Evolutionary conservation across 768 basidiomycete species (phyloP).

Genomic region (Rhodosporidiobolus sp.): DNA sequence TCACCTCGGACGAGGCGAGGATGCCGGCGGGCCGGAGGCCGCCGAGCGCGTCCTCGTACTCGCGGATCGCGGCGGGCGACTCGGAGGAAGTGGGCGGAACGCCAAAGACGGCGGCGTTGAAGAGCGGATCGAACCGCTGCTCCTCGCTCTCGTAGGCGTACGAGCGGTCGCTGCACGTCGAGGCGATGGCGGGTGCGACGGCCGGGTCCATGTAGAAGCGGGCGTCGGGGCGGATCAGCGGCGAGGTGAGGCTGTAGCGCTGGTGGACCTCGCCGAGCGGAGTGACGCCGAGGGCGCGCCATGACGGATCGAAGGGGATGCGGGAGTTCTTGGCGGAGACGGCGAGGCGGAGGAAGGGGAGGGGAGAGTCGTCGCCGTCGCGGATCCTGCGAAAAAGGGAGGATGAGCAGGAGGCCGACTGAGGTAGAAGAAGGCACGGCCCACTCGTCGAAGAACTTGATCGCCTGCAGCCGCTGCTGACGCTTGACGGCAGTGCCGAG

Average conservation of each 20-base stretch:
- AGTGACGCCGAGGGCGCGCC: conserved; percentile 52
- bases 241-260: conserved; percentile 68
- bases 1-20: conserved; percentile 60
- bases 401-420: not conserved
- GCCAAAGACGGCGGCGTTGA: conserved; percentile 77
- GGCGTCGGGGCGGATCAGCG: conserved; percentile 71
- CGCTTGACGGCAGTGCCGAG: conserved; percentile 28
- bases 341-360: conserved; percentile 5
- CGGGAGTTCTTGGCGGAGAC: conserved; percentile 3
- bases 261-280: conserved; percentile 62
- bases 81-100: conserved; percentile 67
- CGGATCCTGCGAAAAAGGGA: conserved; percentile 5
- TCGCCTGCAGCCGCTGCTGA: not conserved
- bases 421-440: not conserved
- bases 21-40: conserved; percentile 67
- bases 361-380: not conserved
- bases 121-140: conserved; percentile 65
- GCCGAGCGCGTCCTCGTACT: conserved; percentile 58
- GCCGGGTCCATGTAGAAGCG: conserved; percentile 82
- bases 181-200: conserved; percentile 75
- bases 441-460: conserved; percentile 10
- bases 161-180: conserved; percentile 63
- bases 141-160: conserved; percentile 69
- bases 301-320: conserved; percentile 21
- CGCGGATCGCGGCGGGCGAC: conserved; percentile 55